phyloP scores from a whole-genome alignment of 2,329 filamentous ascomycete genomes.

The Trichoderma sp. region DNA sequence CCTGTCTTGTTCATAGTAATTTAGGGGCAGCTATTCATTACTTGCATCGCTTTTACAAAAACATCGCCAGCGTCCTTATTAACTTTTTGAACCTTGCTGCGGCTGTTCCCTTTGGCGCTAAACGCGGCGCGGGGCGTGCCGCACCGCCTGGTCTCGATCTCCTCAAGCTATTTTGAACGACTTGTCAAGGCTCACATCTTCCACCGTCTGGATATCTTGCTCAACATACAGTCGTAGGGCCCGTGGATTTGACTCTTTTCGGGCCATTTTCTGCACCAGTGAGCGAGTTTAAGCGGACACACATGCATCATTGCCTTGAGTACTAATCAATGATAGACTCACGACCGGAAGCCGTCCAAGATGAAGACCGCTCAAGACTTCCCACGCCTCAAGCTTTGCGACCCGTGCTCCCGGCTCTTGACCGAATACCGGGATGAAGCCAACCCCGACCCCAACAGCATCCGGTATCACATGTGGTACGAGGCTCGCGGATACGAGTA shows the following conservation, averaged over 20 bases:
- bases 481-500: neutral
- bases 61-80: neutral
- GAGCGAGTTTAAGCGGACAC: neutral
- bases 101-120: neutral
- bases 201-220: neutral
- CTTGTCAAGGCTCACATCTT: neutral
- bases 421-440: conserved; percentile 9
- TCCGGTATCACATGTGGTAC: conserved; percentile 10
- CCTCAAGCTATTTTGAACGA: neutral
- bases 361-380: conserved; percentile 1
- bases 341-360: neutral
- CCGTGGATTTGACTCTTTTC: neutral
- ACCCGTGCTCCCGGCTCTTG: conserved; percentile 7
- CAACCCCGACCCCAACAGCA: neutral
- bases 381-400: conserved; percentile 7
- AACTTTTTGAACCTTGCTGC: neutral
- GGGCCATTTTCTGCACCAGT: neutral
- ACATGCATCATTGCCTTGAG: neutral
- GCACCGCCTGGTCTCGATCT: neutral
- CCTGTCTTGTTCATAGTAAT: too few relatives aligned
- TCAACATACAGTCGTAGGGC: neutral
- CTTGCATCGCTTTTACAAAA: neutral
- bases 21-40: too few relatives aligned
- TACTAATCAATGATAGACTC: neutral
- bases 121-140: neutral